A percentile compares a stretch with the other conserved stretches of the same genome.
Conservation (phyloP, 805 yeast species). For the Candida boleticola region DNA sequence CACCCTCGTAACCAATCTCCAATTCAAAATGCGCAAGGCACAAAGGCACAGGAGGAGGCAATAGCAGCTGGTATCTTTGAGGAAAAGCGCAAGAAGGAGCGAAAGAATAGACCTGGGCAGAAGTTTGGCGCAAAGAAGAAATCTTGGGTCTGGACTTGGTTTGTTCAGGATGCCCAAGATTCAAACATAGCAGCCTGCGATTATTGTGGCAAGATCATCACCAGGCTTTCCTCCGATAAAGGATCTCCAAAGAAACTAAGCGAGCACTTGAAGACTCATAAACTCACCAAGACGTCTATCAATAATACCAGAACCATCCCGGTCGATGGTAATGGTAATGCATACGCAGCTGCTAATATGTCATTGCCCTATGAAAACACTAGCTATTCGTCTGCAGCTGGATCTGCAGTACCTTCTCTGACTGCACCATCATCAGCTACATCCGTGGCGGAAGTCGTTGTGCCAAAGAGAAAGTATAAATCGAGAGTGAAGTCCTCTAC, state of each 20-base stretch:
- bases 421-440: too few relatives aligned
- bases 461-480: too few relatives aligned
- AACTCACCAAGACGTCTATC: conserved; percentile 30
- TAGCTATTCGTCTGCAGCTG: too few relatives aligned
- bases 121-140: conserved; percentile 60
- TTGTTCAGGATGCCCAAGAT: conserved; percentile 47
- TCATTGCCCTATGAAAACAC: too few relatives aligned
- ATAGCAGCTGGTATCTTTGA: too few relatives aligned
- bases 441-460: too few relatives aligned
- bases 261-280: conserved; percentile 57
- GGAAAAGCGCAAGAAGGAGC: conserved; percentile 20
- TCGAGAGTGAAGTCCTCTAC: too few relatives aligned
- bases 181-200: conserved; percentile 55
- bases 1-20: too few relatives aligned
- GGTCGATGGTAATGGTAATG: conserved; percentile 36
- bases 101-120: conserved; percentile 51
- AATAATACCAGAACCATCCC: conserved; percentile 41
- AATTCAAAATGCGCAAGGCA: background rate
- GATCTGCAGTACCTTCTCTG: too few relatives aligned
- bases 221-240: conserved; percentile 49
- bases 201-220: conserved; percentile 48
- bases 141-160: conserved; percentile 67
- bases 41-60: too few relatives aligned
- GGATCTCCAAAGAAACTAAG: conserved; percentile 59
- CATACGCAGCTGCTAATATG: conserved; percentile 30